Percentiles rank a stretch among this genome's conserved stretches.
Conservation (phyloP, 2,329 filamentous ascomycete genomes). For the Knufia fluminis region DNA sequence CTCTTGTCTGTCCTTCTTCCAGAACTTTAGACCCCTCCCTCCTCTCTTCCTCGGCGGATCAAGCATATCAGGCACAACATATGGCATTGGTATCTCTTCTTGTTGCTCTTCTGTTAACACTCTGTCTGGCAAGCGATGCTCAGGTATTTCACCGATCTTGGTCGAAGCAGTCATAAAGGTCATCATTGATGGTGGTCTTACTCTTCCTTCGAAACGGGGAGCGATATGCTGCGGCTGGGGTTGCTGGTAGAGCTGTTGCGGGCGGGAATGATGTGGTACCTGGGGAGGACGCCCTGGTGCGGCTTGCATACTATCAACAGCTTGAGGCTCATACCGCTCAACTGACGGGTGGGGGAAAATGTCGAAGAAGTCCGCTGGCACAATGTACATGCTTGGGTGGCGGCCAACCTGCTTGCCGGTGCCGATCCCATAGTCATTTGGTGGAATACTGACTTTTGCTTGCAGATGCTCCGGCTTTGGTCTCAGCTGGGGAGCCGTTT, state of each 20-base stretch:
- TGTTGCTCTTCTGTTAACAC: slow-evolving; percentile 9
- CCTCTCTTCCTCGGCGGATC: slow-evolving; percentile 13
- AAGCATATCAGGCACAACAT: slow-evolving; percentile 16
- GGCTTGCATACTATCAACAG: neutral
- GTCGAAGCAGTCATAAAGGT: slow-evolving; percentile 57
- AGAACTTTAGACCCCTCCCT: slow-evolving; percentile 19
- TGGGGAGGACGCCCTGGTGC: slow-evolving; percentile 9
- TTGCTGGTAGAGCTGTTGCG: neutral
- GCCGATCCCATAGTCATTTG: neutral
- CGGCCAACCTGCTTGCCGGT: neutral
- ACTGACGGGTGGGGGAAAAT: slow-evolving; percentile 4
- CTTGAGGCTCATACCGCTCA: neutral
- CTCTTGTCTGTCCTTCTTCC: slow-evolving; percentile 13
- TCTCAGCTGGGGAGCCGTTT: neutral
- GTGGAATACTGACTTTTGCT: neutral
- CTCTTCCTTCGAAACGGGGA: neutral
- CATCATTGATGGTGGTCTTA: slow-evolving; percentile 18
- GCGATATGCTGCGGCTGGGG: neutral
- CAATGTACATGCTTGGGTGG: slow-evolving; percentile 18
- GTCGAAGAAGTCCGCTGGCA: slow-evolving; percentile 17
- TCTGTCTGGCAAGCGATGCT: slow-evolving; percentile 22
- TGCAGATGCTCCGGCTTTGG: slow-evolving; percentile 6
- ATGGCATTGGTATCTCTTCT: slow-evolving; percentile 10
- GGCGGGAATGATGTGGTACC: slow-evolving; percentile 12
- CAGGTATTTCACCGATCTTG: slow-evolving; percentile 51